phyloP scores from a whole-genome alignment of 257 asterid genomes.

The Vinca minor region DNA sequence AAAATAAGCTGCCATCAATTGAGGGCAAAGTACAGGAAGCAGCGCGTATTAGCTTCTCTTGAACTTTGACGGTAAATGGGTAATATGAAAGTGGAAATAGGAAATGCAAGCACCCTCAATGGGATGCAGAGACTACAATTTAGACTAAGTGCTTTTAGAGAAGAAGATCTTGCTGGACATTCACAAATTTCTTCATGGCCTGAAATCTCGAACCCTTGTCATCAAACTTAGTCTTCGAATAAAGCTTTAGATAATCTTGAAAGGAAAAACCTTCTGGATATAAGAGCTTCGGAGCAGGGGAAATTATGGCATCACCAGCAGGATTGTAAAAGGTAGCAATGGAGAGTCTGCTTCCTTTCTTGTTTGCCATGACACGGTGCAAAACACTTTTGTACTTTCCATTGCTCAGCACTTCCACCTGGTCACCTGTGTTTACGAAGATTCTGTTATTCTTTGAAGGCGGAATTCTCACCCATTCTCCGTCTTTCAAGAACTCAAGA shows the following conservation, averaged over 20 bases:
- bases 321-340: constrained; percentile 91
- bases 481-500: constrained; percentile 73
- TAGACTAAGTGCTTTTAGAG: constrained; percentile 13
- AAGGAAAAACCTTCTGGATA: constrained; percentile 47
- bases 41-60: constrained; percentile 42
- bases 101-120: constrained; percentile 8
- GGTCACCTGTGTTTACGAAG: constrained; percentile 73
- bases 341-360: constrained; percentile 68
- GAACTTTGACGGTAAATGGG: constrained; percentile 17
- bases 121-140: background rate
- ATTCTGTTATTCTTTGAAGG: constrained; percentile 68
- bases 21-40: constrained; percentile 23
- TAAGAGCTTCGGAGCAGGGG: constrained; percentile 59
- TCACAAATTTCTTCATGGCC: constrained; percentile 42
- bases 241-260: constrained; percentile 56
- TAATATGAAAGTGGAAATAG: background rate
- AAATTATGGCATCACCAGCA: constrained; percentile 58
- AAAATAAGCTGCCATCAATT: background rate
- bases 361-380: constrained; percentile 69
- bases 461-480: constrained; percentile 73
- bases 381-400: constrained; percentile 66
- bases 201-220: constrained; percentile 59
- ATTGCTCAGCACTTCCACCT: constrained; percentile 65
- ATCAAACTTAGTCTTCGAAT: constrained; percentile 55
- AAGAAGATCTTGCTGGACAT: constrained; percentile 18